These are phyloP conservation scores for Lepidium africanum DNA, from an alignment of 345 rosid genomes.

Conservation along the genomic window DNA sequence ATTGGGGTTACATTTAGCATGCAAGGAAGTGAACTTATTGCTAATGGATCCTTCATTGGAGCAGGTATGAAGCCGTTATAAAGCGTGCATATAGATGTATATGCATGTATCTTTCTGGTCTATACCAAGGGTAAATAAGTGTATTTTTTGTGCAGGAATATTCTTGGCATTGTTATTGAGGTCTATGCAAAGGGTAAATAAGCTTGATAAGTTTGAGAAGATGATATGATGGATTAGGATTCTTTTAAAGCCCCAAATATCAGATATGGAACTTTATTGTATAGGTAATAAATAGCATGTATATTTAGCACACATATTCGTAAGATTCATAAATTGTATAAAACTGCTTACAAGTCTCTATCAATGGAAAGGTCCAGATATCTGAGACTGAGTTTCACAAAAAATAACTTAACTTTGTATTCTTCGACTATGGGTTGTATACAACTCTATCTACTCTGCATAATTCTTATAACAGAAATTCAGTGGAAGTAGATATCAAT, in stretches of 20 bases:
- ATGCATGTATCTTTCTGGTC: background rate
- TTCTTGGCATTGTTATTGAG: constrained; percentile 49
- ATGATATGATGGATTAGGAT: constrained; percentile 46
- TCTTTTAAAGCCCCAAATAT: constrained; percentile 13
- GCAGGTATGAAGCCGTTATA: constrained; percentile 48
- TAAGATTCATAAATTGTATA: constrained; percentile 14
- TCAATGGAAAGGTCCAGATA: background rate
- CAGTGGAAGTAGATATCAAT: constrained; percentile 5
- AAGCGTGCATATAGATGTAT: background rate
- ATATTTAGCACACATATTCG: background rate
- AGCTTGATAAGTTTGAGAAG: constrained; percentile 83
- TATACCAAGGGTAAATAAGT: background rate
- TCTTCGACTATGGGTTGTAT: background rate
- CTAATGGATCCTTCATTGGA: constrained; percentile 68
- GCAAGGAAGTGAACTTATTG: constrained; percentile 63
- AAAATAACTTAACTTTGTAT: background rate
- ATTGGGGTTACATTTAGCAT: constrained; percentile 63
- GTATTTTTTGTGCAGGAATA: constrained; percentile 45
- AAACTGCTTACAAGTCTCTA: background rate
- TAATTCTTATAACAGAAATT: background rate
- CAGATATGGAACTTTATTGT: constrained; percentile 10
- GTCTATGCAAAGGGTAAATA: constrained; percentile 78
- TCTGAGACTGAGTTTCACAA: background rate
- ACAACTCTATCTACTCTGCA: background rate
- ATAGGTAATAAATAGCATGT: constrained; percentile 15